phyloP scores from a whole-genome alignment of 306 rosid species.

The Fragaria nilgerrensis region DNA sequence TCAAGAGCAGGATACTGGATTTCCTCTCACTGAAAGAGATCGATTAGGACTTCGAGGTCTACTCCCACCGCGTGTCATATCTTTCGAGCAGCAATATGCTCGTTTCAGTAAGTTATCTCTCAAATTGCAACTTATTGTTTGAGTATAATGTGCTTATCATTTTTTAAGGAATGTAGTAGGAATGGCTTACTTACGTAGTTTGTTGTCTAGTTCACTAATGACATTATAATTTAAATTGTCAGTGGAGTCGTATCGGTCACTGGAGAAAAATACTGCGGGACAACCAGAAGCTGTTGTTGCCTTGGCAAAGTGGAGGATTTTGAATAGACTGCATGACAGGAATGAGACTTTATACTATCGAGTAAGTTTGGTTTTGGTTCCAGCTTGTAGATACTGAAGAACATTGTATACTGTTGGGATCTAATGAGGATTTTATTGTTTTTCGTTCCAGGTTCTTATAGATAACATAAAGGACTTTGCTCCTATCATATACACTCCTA shows the following conservation, averaged over 20 bases:
- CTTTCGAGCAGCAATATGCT: slow-evolving; percentile 94
- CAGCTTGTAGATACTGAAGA: slow-evolving; percentile 21
- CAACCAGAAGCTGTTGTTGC: slow-evolving; percentile 66
- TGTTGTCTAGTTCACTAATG: not conserved
- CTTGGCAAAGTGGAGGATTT: slow-evolving; percentile 95
- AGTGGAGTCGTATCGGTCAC: slow-evolving; percentile 94
- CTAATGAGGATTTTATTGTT: slow-evolving; percentile 21
- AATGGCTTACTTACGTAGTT: not conserved
- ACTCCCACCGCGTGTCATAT: slow-evolving; percentile 93
- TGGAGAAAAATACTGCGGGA: slow-evolving; percentile 86
- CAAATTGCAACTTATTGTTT: not conserved
- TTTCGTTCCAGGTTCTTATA: slow-evolving; percentile 70
- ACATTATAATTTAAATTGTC: slow-evolving; percentile 25
- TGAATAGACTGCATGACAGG: slow-evolving; percentile 95
- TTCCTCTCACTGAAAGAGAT: slow-evolving; percentile 92
- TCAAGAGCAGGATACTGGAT: slow-evolving; percentile 88
- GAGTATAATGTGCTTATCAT: not conserved
- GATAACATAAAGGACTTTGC: slow-evolving; percentile 93
- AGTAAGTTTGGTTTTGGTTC: slow-evolving; percentile 47
- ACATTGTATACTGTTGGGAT: slow-evolving; percentile 6
- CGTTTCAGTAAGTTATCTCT: slow-evolving; percentile 58
- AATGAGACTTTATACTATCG: slow-evolving; percentile 94
- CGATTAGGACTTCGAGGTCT: slow-evolving; percentile 98
- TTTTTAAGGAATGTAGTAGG: not conserved
- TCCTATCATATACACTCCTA: slow-evolving; percentile 94